Evolutionary conservation across 257 asterid genomes (phyloP), one percentile per base, ranked within the genome.

Genomic region (Solanum etuberosum): DNA sequence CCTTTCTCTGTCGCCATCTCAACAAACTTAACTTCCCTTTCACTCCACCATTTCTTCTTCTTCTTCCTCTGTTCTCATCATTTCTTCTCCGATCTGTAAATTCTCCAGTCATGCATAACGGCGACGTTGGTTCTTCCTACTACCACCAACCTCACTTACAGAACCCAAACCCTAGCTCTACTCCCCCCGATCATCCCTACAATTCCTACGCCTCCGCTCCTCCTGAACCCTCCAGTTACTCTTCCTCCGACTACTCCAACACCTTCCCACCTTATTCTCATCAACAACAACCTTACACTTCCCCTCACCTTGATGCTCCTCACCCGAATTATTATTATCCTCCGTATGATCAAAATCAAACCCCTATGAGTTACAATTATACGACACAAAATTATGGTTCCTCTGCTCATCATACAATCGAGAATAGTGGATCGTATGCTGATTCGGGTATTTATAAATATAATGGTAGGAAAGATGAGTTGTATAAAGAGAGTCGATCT

Each of bases 161-260:
- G 70, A 89, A 88, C 92, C 87, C 90, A 65, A 89, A 73, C 87
- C 29, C 87, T 63, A 86, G 68, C 83, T 85, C 87, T 72, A 88
- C 91, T 88, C 88, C 90, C 83, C 61, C 86, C 89, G 86, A 90
- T 68, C 91, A 91, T 46, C 48, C 51, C 21, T 54, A 54, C 63
- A 54, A 54, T 54, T 8, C 63, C 1, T 90, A 88, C 85, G 98
- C 98, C 88, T 94, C 98, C 76, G 98, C 98, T 34, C 98, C 98
- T 72, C 98, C 98, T 81, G 87, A 89, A 37, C 84, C 84, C 2
- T 78, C 84, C 38, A 51, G 10, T 67, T n/a, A 63, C 18, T n/a
- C 71, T 63, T 11, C 32, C 34, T 68, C 74, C 38, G 43, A 40
- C 54, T n/a, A n/a, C 35, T 81, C 92, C 27, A 78, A 91, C 29